Evolutionary conservation across 176 grass and related monocot species (phyloP).

Genomic region (Metroxylon sagu): DNA sequence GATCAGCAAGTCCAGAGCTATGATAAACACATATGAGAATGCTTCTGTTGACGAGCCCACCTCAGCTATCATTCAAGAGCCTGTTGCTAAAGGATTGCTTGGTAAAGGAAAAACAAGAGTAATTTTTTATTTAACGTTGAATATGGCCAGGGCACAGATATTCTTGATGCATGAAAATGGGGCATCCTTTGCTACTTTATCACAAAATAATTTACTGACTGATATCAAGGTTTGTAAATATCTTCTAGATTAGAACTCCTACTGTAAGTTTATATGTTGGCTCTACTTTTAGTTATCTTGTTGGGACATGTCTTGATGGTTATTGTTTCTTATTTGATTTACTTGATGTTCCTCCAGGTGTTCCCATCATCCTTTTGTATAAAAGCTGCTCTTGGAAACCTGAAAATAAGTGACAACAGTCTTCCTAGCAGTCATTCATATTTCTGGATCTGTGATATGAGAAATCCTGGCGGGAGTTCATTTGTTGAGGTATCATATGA

Average conservation of each 20-base stretch:
- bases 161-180: constrained; percentile 82
- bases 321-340: neutral
- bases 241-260: constrained; percentile 1
- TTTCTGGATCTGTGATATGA: constrained; percentile 98
- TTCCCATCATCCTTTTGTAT: constrained; percentile 81
- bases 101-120: constrained; percentile 84
- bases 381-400: constrained; percentile 98
- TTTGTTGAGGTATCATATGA: constrained; percentile 75
- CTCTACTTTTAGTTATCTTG: too few relatives aligned
- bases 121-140: constrained; percentile 93
- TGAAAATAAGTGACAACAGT: constrained; percentile 98
- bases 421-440: constrained; percentile 64
- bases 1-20: constrained; percentile 26
- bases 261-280: too few relatives aligned
- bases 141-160: constrained; percentile 89
- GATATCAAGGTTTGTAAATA: constrained; percentile 69
- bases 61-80: constrained; percentile 37
- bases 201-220: constrained; percentile 83
- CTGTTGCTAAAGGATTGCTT: constrained; percentile 56
- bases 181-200: constrained; percentile 62
- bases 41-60: constrained; percentile 28
- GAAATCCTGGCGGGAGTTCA: constrained; percentile 82
- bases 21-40: constrained; percentile 16
- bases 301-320: too few relatives aligned
- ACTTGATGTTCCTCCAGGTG: constrained; percentile 42